Percentiles rank a stretch among this genome's conserved stretches.
These are phyloP conservation scores for Ustilago loliicola DNA, from an alignment of 1,284 basidiomycete species.

Conservation along the genomic window DNA sequence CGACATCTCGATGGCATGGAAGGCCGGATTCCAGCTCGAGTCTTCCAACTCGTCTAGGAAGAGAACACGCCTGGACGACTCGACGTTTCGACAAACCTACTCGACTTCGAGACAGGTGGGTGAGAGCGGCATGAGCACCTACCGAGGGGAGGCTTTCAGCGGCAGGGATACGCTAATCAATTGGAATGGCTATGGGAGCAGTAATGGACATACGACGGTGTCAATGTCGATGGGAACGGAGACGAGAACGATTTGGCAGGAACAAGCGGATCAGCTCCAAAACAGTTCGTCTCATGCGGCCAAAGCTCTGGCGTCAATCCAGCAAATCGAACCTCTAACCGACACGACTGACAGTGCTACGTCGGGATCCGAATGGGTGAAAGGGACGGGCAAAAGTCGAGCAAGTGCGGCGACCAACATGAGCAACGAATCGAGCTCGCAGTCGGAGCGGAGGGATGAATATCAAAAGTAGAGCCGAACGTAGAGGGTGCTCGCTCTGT, in stretches of 20 bases:
- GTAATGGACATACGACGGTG: background rate
- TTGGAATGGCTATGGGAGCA: background rate
- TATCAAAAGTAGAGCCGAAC: background rate
- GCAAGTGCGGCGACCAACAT: background rate
- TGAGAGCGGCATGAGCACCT: background rate
- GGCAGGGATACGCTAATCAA: background rate
- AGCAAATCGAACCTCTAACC: slow-evolving; percentile 14
- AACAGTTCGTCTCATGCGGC: background rate
- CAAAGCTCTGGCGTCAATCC: slow-evolving; percentile 24
- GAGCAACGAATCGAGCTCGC: background rate
- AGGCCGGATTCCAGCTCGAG: background rate
- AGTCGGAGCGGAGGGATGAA: background rate
- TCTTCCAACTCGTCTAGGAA: background rate
- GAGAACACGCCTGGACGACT: background rate
- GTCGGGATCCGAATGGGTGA: background rate
- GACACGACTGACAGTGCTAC: background rate
- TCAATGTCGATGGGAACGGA: background rate
- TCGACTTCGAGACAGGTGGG: background rate
- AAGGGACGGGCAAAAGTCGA: background rate
- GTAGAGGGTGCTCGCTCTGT: background rate
- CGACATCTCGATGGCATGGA: background rate
- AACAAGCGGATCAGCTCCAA: background rate
- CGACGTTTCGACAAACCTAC: slow-evolving; percentile 7
- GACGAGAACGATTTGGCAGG: background rate
- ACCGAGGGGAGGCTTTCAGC: background rate